Conservation (phyloP, 345 rosid genomes). For the Nasturtium officinale region DNA sequence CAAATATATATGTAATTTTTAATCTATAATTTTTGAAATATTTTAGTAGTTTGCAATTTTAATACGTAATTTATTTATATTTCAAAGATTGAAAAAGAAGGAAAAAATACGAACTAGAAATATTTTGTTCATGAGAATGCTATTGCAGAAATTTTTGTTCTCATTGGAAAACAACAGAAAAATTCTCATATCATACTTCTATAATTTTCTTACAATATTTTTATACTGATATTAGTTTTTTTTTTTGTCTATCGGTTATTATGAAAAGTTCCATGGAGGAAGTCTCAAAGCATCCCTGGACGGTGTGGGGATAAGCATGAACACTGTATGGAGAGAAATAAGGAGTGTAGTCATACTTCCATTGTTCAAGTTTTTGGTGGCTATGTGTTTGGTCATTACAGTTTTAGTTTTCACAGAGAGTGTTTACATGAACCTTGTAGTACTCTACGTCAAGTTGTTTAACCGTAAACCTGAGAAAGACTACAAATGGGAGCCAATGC, state of each 20-base stretch:
- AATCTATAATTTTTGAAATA: too few relatives aligned
- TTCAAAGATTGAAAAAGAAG: too few relatives aligned
- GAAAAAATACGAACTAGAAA: too few relatives aligned
- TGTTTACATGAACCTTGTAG: constrained; percentile 52
- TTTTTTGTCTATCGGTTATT: not conserved
- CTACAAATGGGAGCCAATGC: constrained; percentile 48
- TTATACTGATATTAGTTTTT: not conserved
- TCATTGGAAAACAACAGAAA: too few relatives aligned
- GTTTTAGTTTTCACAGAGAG: constrained; percentile 52
- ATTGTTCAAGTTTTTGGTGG: constrained; percentile 40
- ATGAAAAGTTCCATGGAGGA: constrained; percentile 19
- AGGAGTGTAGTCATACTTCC: constrained; percentile 48
- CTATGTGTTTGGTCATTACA: constrained; percentile 49
- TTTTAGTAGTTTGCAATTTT: too few relatives aligned
- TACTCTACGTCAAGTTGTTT: constrained; percentile 46
- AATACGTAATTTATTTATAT: too few relatives aligned
- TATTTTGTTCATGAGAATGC: too few relatives aligned
- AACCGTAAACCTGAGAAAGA: constrained; percentile 43
- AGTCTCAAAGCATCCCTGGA: constrained; percentile 10
- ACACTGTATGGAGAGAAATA: constrained; percentile 37
- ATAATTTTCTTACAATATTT: not conserved
- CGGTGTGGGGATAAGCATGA: constrained; percentile 10
- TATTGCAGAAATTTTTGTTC: too few relatives aligned
- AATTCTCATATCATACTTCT: too few relatives aligned
- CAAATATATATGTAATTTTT: too few relatives aligned